Base-by-base conservation (phyloP, 345 rosid species). In the Arabidopsis suecica region DNA sequence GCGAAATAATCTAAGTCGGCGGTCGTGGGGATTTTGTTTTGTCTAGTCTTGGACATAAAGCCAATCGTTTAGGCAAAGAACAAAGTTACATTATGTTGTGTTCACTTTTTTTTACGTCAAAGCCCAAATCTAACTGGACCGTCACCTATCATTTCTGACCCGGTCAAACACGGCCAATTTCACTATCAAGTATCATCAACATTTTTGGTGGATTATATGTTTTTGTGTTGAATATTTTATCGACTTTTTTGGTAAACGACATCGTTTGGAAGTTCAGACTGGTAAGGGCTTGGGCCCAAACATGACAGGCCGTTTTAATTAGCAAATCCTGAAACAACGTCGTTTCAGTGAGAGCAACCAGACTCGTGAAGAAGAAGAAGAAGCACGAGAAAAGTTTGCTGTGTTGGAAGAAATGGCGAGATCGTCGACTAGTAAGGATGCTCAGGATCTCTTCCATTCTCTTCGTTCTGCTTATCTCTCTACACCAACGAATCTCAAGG, bases 401-500 rank as follows among this genome's bases (percentile, higher is more conserved):
- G 32, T 3, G 32, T 41, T 2, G 0, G 50, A 22, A 41, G 34
- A 59, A 76, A 88, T 88, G 93, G 91, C 47, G 78, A 80, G 83
- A 83, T 79, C 89, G 12, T 79, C 89, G 12, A 82, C 85, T 2
- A 60, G 79, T 67, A 88, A 77, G 68, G 88, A 85, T 16, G 87
- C 91, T 40, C 88, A 79, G 70, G 89, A 88, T 36, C 91, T 89
- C 32, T 77, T 85, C 68, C 85, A 82, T 2, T 83, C 88, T 56
- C 93, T 87, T 69, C 85, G 86, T 14, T 82, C 93, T 44, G 87
- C 91, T 60, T 89, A 87, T 60, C 65, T 80, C 30, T 82, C 93
- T 59, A 89, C 91, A 66, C 91, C 91, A 22, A 78, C 73, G 12
- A 74, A 61, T 78, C 91, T 89, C 68, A 89, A 85, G 89, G 91